Conservation (phyloP, 257 asterid species). For the Datura wrightii region DNA sequence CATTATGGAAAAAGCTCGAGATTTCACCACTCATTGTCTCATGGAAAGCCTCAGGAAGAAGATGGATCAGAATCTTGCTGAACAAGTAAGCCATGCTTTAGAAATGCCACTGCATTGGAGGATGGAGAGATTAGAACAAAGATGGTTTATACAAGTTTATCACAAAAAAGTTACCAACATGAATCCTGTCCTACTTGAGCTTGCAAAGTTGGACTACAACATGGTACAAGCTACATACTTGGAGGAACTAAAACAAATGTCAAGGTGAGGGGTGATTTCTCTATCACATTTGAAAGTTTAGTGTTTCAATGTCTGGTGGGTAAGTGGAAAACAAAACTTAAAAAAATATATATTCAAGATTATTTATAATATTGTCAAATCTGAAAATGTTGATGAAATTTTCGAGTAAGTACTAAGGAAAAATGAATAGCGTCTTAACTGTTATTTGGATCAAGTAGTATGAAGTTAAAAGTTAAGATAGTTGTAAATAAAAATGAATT, state of each 20-base stretch:
- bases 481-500: no score
- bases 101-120: constrained; percentile 48
- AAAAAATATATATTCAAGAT: no score
- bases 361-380: no score
- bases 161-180: not conserved
- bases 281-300: not conserved
- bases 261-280: constrained; percentile 28
- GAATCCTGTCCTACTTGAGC: constrained; percentile 42
- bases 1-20: constrained; percentile 39
- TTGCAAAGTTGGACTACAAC: constrained; percentile 51
- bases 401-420: no score
- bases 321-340: no score
- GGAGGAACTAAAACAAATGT: constrained; percentile 45
- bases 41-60: constrained; percentile 29
- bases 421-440: no score
- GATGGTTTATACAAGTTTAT: constrained; percentile 42
- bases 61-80: constrained; percentile 21
- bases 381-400: no score
- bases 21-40: constrained; percentile 32
- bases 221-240: constrained; percentile 40
- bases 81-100: constrained; percentile 41
- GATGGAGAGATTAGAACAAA: constrained; percentile 40
- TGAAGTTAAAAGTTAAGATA: no score
- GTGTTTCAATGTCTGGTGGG: no score
- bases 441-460: no score